Evolutionary conservation across 768 basidiomycete genomes (phyloP).

Genomic region (Austroboletus festivus): DNA sequence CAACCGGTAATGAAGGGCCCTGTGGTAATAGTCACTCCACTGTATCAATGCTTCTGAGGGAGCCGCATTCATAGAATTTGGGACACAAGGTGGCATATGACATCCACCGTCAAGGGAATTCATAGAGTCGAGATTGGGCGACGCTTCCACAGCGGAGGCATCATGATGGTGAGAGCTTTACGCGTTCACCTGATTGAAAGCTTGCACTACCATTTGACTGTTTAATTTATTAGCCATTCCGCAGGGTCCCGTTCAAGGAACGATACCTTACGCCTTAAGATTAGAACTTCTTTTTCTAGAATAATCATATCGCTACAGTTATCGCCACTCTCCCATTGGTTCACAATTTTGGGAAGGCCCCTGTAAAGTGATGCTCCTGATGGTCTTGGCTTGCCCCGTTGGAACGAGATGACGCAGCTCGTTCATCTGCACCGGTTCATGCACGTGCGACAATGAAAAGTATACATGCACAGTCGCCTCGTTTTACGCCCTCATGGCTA

Average conservation of each 20-base stretch:
- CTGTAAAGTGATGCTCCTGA: neutral
- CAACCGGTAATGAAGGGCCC: neutral
- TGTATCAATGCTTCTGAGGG: constrained; percentile 1
- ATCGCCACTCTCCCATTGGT: constrained; percentile 20
- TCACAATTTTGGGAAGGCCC: constrained; percentile 2
- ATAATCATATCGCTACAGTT: constrained; percentile 6
- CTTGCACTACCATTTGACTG: neutral
- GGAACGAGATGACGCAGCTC: constrained; percentile 3
- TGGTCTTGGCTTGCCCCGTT: constrained; percentile 2
- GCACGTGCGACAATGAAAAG: constrained; percentile 3
- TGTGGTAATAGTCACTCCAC: constrained; percentile 15
- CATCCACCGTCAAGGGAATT: neutral
- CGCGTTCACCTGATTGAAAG: constrained; percentile 8
- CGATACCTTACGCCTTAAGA: constrained; percentile 2
- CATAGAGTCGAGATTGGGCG: neutral
- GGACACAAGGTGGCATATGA: neutral
- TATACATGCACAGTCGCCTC: neutral
- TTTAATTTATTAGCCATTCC: constrained; percentile 4
- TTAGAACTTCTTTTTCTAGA: constrained; percentile 10
- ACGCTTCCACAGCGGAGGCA: neutral
- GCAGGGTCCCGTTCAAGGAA: constrained; percentile 21
- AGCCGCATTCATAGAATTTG: neutral
- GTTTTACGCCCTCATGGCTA: constrained; percentile 1
- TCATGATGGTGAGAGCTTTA: neutral
- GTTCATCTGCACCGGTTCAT: neutral